Conservation (phyloP, 2,329 filamentous ascomycete species). For the Pseudocercospora macadamiae region DNA sequence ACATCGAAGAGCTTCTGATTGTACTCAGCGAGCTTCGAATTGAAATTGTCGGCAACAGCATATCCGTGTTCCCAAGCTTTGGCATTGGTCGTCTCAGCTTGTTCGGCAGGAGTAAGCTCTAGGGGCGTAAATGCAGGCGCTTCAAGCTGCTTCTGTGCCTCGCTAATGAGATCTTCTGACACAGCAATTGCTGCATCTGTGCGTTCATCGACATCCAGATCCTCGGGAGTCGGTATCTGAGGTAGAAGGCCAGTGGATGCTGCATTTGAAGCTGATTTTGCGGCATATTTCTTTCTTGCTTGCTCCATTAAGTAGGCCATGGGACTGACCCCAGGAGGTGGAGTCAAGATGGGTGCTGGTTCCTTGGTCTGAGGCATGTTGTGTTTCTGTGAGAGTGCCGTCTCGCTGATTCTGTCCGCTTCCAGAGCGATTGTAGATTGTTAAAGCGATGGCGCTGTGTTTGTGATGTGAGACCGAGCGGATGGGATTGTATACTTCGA, state of each 20-base stretch:
- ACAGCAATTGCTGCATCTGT: constrained; percentile 21
- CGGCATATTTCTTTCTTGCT: constrained; percentile 15
- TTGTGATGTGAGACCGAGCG: not conserved
- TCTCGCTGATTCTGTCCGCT: constrained; percentile 2
- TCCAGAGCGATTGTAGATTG: constrained; percentile 6
- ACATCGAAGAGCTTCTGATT: constrained; percentile 14
- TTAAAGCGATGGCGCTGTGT: not conserved
- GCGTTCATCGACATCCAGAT: constrained; percentile 17
- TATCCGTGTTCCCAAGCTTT: constrained; percentile 15
- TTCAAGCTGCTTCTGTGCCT: constrained; percentile 18
- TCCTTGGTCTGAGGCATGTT: constrained; percentile 13
- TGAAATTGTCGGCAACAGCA: constrained; percentile 1
- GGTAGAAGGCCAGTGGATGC: not conserved
- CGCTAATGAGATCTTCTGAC: constrained; percentile 10
- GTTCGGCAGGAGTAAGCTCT: constrained; percentile 17
- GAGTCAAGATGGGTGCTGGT: constrained; percentile 3
- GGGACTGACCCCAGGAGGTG: constrained; percentile 17
- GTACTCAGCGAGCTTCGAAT: not conserved
- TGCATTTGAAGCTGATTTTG: constrained; percentile 1
- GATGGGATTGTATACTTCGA: not conserved
- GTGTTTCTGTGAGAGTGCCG: not conserved
- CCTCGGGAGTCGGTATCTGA: constrained; percentile 11
- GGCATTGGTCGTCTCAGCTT: constrained; percentile 12
- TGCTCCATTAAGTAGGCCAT: constrained; percentile 21
- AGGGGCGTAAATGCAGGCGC: constrained; percentile 5